Percentiles rank a stretch among this genome's conserved stretches.
These are phyloP conservation scores for Acephala macrosclerotiorum DNA, from an alignment of 2,329 filamentous ascomycete species.

Conservation along the genomic window DNA sequence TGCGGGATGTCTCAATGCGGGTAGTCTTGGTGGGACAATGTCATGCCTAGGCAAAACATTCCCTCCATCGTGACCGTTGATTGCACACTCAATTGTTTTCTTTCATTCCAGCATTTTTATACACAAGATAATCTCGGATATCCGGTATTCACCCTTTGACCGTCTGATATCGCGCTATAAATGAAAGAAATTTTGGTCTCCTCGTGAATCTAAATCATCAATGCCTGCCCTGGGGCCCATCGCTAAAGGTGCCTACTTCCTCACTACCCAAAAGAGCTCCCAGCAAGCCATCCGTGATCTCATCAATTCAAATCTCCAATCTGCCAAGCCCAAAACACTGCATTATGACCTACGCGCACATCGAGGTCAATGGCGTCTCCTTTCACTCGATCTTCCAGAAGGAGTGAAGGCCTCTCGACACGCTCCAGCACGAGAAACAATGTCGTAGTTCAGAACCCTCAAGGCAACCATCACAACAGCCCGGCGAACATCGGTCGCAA, in stretches of 20 bases:
- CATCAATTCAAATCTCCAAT: slow-evolving; percentile 25
- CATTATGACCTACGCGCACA: slow-evolving; percentile 41
- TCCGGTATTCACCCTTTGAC: background rate
- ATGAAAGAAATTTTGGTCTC: slow-evolving; percentile 9
- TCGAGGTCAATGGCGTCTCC: slow-evolving; percentile 56
- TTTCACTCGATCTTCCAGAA: slow-evolving; percentile 56
- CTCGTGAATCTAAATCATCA: slow-evolving; percentile 16
- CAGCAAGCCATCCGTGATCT: slow-evolving; percentile 22
- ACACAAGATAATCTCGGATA: too few relatives aligned
- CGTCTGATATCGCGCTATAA: background rate
- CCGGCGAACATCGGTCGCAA: slow-evolving; percentile 38
- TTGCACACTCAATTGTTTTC: slow-evolving; percentile 1
- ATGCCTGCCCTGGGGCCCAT: slow-evolving; percentile 13
- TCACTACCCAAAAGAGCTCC: slow-evolving; percentile 16
- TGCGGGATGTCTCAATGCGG: slow-evolving; percentile 3
- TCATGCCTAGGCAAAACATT: slow-evolving; percentile 1
- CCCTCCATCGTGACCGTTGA: slow-evolving; percentile 7
- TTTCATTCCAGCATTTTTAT: background rate
- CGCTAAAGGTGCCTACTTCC: slow-evolving; percentile 13
- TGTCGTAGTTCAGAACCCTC: slow-evolving; percentile 35
- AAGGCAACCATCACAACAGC: slow-evolving; percentile 41
- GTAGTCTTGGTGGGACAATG: slow-evolving; percentile 3
- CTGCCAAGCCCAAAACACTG: background rate
- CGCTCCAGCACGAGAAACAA: slow-evolving; percentile 41
- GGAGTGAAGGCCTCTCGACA: slow-evolving; percentile 53